Evolutionary conservation across 1,139 yeast genomes (phyloP).

Genomic region (Sugiyamaella paludigena): DNA sequence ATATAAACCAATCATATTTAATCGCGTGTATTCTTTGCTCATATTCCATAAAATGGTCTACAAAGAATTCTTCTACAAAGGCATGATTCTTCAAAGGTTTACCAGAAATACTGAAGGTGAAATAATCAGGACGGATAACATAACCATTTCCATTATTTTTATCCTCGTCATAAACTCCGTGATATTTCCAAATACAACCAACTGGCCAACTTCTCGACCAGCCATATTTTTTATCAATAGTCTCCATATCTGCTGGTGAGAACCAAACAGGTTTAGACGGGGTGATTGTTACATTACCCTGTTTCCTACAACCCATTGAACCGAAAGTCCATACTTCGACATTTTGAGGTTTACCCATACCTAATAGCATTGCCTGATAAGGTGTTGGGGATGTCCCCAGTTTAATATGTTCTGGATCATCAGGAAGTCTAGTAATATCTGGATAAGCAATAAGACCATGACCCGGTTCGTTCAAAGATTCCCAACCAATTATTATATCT

Average conservation of each 20-base stretch:
- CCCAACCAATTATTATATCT: slow-evolving; percentile 66
- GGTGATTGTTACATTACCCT: slow-evolving; percentile 52
- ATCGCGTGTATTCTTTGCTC: slow-evolving; percentile 41
- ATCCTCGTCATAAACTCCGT: slow-evolving; percentile 81
- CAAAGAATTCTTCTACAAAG: slow-evolving; percentile 61
- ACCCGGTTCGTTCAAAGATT: slow-evolving; percentile 86
- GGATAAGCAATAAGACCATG: slow-evolving; percentile 33
- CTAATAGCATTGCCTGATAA: slow-evolving; percentile 45
- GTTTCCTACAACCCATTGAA: slow-evolving; percentile 67
- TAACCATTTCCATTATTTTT: slow-evolving; percentile 32
- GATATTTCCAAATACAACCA: slow-evolving; percentile 81
- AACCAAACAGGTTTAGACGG: slow-evolving; percentile 81
- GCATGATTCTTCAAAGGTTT: slow-evolving; percentile 44
- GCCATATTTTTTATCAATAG: slow-evolving; percentile 61
- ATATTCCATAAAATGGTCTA: slow-evolving; percentile 54
- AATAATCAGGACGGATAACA: slow-evolving; percentile 50
- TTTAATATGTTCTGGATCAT: slow-evolving; percentile 32
- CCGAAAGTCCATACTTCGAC: slow-evolving; percentile 67
- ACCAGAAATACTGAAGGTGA: slow-evolving; percentile 44
- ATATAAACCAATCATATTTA: slow-evolving; percentile 50
- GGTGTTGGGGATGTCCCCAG: slow-evolving; percentile 36
- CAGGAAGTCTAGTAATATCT: slow-evolving; percentile 30
- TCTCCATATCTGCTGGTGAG: slow-evolving; percentile 33
- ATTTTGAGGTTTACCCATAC: slow-evolving; percentile 68
- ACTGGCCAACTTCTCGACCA: slow-evolving; percentile 73